phyloP scores from a whole-genome alignment of 2,329 filamentous ascomycete genomes.

The Cadophora sp. region DNA sequence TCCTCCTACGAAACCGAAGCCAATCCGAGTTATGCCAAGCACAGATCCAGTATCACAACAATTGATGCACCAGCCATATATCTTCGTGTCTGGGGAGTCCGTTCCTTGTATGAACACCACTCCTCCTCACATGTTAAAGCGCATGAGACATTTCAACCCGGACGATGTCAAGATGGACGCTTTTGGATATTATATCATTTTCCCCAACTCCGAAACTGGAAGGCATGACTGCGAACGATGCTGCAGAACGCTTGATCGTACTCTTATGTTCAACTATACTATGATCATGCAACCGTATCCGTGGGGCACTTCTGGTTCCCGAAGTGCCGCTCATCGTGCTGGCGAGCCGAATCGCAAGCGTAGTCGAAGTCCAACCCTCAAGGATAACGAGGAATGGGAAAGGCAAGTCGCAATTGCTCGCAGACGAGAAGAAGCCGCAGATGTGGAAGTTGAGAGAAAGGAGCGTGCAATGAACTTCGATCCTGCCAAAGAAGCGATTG shows the following conservation, averaged over 20 bases:
- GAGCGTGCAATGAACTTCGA: constrained; percentile 88
- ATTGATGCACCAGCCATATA: constrained; percentile 82
- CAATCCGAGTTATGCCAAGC: constrained; percentile 63
- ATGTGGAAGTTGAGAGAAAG: constrained; percentile 88
- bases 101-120: constrained; percentile 89
- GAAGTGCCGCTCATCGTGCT: constrained; percentile 27
- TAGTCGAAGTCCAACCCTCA: constrained; percentile 52
- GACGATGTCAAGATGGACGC: constrained; percentile 84
- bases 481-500: constrained; percentile 83
- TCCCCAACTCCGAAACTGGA: constrained; percentile 78
- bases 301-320: constrained; percentile 38
- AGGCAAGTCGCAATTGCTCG: constrained; percentile 71
- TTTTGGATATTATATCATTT: constrained; percentile 91
- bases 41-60: constrained; percentile 65
- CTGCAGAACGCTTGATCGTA: constrained; percentile 78
- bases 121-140: constrained; percentile 87
- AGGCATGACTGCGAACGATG: constrained; percentile 84
- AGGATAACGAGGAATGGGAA: constrained; percentile 55
- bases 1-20: constrained; percentile 53
- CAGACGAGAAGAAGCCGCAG: constrained; percentile 77
- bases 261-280: constrained; percentile 87
- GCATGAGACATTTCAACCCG: constrained; percentile 82
- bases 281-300: constrained; percentile 87
- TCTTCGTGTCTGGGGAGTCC: constrained; percentile 85
- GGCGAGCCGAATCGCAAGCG: constrained; percentile 36